These are phyloP conservation scores for Ballota nigra DNA, from an alignment of 257 asterid species.

Conservation along the genomic window DNA sequence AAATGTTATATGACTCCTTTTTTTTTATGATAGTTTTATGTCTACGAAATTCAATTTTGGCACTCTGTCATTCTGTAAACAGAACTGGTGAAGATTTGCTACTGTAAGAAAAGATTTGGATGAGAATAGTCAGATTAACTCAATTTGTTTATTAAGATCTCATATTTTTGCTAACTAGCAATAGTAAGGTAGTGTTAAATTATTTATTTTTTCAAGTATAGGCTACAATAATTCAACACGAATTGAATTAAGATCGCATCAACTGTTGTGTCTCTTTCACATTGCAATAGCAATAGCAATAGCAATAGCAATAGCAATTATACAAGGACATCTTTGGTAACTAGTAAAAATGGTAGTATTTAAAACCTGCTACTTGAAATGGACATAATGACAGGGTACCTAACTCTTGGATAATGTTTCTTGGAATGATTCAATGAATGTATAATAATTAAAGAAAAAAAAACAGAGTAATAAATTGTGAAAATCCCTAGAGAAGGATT, in stretches of 20 bases:
- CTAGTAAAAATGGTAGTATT: neutral
- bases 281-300: neutral
- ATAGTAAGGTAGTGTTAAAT: neutral
- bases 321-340: neutral
- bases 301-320: neutral
- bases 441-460: neutral
- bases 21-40: neutral
- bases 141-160: neutral
- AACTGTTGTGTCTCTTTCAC: neutral
- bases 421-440: conserved; percentile 18
- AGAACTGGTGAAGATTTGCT: neutral
- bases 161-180: neutral
- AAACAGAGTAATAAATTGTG: conserved; percentile 14
- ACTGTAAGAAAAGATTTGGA: neutral
- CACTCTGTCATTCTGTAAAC: neutral
- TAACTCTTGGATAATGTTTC: conserved; percentile 28
- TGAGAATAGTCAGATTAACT: neutral
- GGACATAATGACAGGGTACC: conserved; percentile 4
- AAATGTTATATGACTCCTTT: too few species aligned
- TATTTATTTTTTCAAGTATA: too few species aligned
- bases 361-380: neutral
- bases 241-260: neutral
- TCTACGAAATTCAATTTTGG: neutral
- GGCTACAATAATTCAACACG: too few species aligned
- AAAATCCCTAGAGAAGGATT: conserved; percentile 15